Evolutionary conservation across 2,329 filamentous ascomycete genomes (phyloP).

Genomic region (Pseudocercospora cruenta): DNA sequence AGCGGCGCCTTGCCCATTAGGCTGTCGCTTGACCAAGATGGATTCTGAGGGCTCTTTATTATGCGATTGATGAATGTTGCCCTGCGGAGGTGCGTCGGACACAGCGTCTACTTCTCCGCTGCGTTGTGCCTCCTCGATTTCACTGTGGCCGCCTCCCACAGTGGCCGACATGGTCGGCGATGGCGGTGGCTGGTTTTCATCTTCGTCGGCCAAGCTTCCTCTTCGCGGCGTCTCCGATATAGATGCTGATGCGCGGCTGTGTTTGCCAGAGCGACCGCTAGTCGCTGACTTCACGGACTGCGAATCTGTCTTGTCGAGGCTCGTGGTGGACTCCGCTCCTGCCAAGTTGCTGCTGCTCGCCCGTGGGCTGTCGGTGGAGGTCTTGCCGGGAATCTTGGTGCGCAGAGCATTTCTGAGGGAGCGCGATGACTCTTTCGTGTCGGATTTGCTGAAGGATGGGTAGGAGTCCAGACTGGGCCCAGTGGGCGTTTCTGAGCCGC

Average conservation of each 20-base stretch:
- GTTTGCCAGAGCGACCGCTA: constrained; percentile 52
- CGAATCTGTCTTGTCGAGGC: constrained; percentile 69
- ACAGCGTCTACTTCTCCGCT: constrained; percentile 92
- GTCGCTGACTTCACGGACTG: constrained; percentile 73
- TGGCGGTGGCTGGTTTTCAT: constrained; percentile 63
- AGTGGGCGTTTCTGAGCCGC: constrained; percentile 49
- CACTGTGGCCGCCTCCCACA: constrained; percentile 72
- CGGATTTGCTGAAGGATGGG: constrained; percentile 87
- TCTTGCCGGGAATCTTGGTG: constrained; percentile 81
- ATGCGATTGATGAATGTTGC: constrained; percentile 57
- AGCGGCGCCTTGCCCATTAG: constrained; percentile 33
- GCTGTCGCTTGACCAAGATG: constrained; percentile 75
- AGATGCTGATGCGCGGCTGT: constrained; percentile 27
- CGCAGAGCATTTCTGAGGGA: constrained; percentile 80
- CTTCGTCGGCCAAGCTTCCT: constrained; percentile 33
- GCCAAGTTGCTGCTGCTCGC: constrained; percentile 66
- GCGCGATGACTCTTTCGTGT: constrained; percentile 88
- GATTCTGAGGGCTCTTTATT: constrained; percentile 78
- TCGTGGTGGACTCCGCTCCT: constrained; percentile 54
- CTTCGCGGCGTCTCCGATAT: constrained; percentile 42
- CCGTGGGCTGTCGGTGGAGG: constrained; percentile 74
- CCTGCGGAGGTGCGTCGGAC: constrained; percentile 83
- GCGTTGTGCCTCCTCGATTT: constrained; percentile 78
- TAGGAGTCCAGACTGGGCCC: constrained; percentile 76
- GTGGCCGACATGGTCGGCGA: constrained; percentile 82